Evolutionary conservation across 495 filamentous ascomycete genomes (phyloP).

Genomic region (Usnea hakonensis): DNA sequence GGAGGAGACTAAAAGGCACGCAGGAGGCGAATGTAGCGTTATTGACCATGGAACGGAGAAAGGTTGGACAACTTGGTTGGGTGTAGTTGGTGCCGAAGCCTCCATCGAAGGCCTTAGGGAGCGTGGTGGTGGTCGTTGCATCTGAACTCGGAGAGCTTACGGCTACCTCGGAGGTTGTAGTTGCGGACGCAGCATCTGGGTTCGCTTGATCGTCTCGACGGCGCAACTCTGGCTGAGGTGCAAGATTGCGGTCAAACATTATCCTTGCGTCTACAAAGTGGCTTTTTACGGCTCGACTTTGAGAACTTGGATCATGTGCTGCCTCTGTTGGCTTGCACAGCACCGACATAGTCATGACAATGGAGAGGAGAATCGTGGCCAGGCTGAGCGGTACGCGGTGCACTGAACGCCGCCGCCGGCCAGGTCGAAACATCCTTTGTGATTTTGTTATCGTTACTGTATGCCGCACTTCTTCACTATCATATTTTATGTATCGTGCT

Average conservation of each 20-base stretch:
- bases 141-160: slow-evolving; percentile 21
- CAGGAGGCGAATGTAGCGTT: slow-evolving; percentile 59
- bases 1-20: slow-evolving; percentile 65
- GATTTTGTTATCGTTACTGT: background rate
- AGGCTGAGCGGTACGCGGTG: background rate
- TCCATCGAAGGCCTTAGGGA: slow-evolving; percentile 68
- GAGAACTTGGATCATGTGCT: background rate
- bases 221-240: slow-evolving; percentile 2
- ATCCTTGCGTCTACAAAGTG: slow-evolving; percentile 2
- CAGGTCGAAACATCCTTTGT: background rate
- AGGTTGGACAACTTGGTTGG: slow-evolving; percentile 49
- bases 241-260: background rate
- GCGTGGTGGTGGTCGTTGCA: slow-evolving; percentile 28
- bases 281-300: background rate
- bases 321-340: slow-evolving; percentile 10
- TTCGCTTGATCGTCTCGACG: slow-evolving; percentile 3
- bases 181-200: slow-evolving; percentile 4
- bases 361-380: slow-evolving; percentile 1
- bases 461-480: background rate
- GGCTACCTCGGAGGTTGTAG: slow-evolving; percentile 6
- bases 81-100: slow-evolving; percentile 64
- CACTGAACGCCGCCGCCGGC: slow-evolving; percentile 8
- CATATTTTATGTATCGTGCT: background rate
- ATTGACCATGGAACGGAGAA: slow-evolving; percentile 59
- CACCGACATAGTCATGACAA: background rate